Conservation (phyloP, 768 basidiomycete genomes). For the Tubosaeta sp. region DNA sequence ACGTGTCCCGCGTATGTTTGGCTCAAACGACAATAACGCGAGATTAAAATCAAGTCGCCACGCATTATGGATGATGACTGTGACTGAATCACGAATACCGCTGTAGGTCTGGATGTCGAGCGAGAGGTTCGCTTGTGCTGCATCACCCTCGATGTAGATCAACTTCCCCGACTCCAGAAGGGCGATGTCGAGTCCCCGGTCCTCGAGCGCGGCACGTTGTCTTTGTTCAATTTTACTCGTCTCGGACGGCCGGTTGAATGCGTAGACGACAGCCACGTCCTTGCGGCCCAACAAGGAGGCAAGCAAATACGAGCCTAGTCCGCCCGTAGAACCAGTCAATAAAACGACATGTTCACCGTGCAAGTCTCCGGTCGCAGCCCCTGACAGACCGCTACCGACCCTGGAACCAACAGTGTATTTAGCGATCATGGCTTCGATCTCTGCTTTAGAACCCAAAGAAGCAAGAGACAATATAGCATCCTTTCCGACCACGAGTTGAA, state of each 20-base stretch:
- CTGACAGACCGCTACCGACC: neutral
- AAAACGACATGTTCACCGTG: slow-evolving; percentile 26
- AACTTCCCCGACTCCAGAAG: slow-evolving; percentile 25
- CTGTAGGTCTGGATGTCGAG: slow-evolving; percentile 18
- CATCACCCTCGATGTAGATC: slow-evolving; percentile 28
- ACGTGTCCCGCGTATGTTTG: slow-evolving; percentile 30
- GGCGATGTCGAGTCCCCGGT: slow-evolving; percentile 24
- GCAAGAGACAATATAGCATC: neutral
- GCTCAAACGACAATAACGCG: slow-evolving; percentile 36
- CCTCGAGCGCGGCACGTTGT: slow-evolving; percentile 19
- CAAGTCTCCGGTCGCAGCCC: neutral
- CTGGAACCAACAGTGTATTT: slow-evolving; percentile 30
- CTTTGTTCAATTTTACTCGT: slow-evolving; percentile 9
- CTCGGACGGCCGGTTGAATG: slow-evolving; percentile 25
- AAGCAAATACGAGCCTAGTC: slow-evolving; percentile 33
- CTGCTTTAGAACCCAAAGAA: slow-evolving; percentile 2
- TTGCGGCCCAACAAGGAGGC: slow-evolving; percentile 32
- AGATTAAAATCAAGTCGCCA: slow-evolving; percentile 53
- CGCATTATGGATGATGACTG: slow-evolving; percentile 41
- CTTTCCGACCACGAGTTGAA: neutral
- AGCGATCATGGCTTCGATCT: slow-evolving; percentile 36
- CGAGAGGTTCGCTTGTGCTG: slow-evolving; percentile 18
- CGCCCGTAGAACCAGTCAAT: slow-evolving; percentile 32
- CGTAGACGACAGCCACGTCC: slow-evolving; percentile 28
- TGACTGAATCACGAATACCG: slow-evolving; percentile 28